Base-by-base conservation (phyloP, 2,329 filamentous ascomycete genomes). In the Exophiala mesophila region DNA sequence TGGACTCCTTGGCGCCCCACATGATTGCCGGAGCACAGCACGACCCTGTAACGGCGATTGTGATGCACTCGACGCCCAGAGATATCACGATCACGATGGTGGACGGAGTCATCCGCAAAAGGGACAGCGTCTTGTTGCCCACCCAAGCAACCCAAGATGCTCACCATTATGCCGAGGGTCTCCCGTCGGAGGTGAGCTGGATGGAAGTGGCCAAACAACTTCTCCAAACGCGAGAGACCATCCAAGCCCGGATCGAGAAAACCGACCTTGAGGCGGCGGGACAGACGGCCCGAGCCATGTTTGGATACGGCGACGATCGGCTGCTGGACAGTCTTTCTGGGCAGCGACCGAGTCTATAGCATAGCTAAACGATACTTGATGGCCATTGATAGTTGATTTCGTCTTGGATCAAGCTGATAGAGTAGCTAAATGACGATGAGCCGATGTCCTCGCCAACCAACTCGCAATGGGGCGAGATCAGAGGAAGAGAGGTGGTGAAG, bases 41-140 rank as follows among this genome's bases (percentile, higher is more conserved):
- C 21, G 62, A 71, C 44, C 65, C 67, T 1, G 55, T 71, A 12
- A 63, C 63, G 2, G 64, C 67, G 2, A 57, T 71, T 13, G 61
- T 71, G 2, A 43, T 69, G 36, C 66, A 72, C 50, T 64, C 62
- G n/a, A 60, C 55, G 18, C 57, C 62, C 2, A 54, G 55, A 3
- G 68, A 72, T 55, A 58, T 72, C 2, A 63, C 65, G 16, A 64
- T 55, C 28, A 67, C 70, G 12, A 63, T 71, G 38, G 60, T 72
- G 3, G 64, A 70, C 54, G 68, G 68, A 0, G 41, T 63, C 1
- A 39, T 69, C 10, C 59, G 65, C 41, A 71, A 71, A 53, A 44
- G 45, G 7, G 52, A 49, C 3, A 60, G 43, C 20, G 38, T 34
- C 20, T 21, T 50, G 13, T 18, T 39, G 4, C 34, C 35, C 12